A percentile compares a stretch with the other conserved stretches of the same genome.
phyloP scores from a whole-genome alignment of 2,329 filamentous ascomycete genomes.

The Paecilomyces variotii region DNA sequence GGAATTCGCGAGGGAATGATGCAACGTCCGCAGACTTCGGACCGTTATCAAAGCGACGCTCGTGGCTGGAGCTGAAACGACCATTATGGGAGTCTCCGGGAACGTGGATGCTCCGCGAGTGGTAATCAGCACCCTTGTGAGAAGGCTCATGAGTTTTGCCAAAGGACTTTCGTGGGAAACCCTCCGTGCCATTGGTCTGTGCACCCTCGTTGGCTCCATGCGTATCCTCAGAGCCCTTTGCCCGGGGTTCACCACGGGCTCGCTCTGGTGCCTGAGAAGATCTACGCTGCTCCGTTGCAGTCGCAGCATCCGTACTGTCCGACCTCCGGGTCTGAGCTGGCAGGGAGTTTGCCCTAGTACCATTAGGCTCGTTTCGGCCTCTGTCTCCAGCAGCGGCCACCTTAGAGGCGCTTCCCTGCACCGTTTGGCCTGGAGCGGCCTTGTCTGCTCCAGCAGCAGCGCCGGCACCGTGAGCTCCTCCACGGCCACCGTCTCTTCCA shows the following conservation, averaged over 20 bases:
- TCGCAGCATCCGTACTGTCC: conserved; percentile 24
- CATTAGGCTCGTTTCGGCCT: conserved; percentile 28
- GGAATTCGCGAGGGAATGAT: conserved; percentile 20
- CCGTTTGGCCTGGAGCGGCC: conserved; percentile 18
- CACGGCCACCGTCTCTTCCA: conserved; percentile 44
- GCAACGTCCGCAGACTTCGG: conserved; percentile 29
- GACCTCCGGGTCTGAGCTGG: conserved; percentile 30
- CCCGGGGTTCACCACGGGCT: conserved; percentile 15
- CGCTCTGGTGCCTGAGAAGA: conserved; percentile 23
- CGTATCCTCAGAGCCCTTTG: conserved; percentile 26
- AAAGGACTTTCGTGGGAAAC: conserved; percentile 27
- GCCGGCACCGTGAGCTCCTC: conserved; percentile 28
- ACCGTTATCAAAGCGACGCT: conserved; percentile 31
- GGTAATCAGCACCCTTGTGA: conserved; percentile 19
- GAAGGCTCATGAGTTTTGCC: conserved; percentile 22
- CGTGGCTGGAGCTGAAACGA: conserved; percentile 20
- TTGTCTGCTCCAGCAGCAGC: conserved; percentile 25
- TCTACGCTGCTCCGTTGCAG: conserved; percentile 24
- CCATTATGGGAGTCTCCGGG: conserved; percentile 26
- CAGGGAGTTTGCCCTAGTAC: conserved; percentile 31
- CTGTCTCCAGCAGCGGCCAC: conserved; percentile 23
- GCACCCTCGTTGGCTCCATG: conserved; percentile 16
- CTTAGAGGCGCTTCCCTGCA: conserved; percentile 19
- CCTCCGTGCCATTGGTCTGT: conserved; percentile 21
- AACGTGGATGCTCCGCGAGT: conserved; percentile 18